Base-by-base conservation (phyloP, 2,329 filamentous ascomycete species). In the Cladosporium sp. region DNA sequence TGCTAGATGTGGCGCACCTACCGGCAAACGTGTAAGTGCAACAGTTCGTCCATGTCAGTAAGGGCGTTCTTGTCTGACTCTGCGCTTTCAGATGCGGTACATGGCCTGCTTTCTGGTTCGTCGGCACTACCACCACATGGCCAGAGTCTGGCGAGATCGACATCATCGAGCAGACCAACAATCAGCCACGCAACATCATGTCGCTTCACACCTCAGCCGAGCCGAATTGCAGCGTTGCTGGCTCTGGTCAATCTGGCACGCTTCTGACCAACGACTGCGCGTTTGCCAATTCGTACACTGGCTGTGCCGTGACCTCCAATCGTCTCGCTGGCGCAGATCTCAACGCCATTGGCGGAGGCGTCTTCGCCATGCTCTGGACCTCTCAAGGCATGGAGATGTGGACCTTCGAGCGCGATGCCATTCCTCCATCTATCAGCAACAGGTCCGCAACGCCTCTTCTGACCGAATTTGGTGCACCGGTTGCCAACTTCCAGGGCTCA, bases 351-450 rank as follows among this genome's bases (percentile, higher is more conserved):
- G 73, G 74, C 11, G 80, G 80, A 46, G 80, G 80, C 62, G 79
- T 82, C 21, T 82, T 78, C 67, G 81, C 80, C n/a, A 81, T 79
- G 33, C 71, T 79, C 67, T 96, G 92, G 91, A 92, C 89, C 1
- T 84, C 85, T 26, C 77, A 85, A 0, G 82, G 82, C 69, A 96
- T 97, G 77, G 84, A 84, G 57, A 83, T 96, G 69, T 97, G 88
- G 87, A 95, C 91, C 84, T 97, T 96, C 79, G 82, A 88, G 0
- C 88, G 91, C 8, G 77, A 76, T 67, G 76, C 75, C 8, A 86
- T 92, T 66, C 91, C 91, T 0, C 71, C 76, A 2, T 88, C 92
- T 74, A 86, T 91, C 67, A 73, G 46, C n/a, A 61, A 78, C 1
- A 76, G 37, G 14, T 28, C 80, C n/a, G 84, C 83, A n/a, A 81